Base-by-base conservation (phyloP, 2,329 filamentous ascomycete species). In the Alternaria consortialis region DNA sequence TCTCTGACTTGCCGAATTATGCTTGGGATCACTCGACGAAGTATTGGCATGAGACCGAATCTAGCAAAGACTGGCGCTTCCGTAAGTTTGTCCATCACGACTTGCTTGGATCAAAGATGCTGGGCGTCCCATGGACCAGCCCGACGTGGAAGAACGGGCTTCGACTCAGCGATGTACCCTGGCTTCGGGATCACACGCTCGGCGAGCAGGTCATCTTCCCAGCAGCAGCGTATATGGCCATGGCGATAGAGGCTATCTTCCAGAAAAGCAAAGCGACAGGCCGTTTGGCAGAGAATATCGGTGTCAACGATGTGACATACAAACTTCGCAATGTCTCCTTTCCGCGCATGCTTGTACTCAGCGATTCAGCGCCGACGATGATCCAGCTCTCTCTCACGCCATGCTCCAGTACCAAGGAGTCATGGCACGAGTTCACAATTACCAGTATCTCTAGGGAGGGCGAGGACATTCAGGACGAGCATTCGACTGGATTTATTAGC, bases 171-270 rank as follows among this genome's bases (percentile, higher is more conserved):
- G 74, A 83, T 27, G 60, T 77, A 0, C 78, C 80, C 0, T 86
- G 84, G 84, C 53, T 84, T 2, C 59, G 64, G 0, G 81, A 83
- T 40, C 82, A 86, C 63, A 73, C 40, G 8, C 53, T 77, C n/a
- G 47, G 39, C 6, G 59, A 59, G 20, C 58, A 62, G 0, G 52
- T 71, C 15, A 43, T 77, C 7, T 73, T 68, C 50, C 75, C 75
- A 13, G 37, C 13, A 12, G 59, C 62, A 3, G 55, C 31, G 12
- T 58, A 50, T n/a, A n/a, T 55, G 25, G 12, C 31, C 20, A 62
- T 62, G 50, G 64, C 47, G 6, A 36, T 40, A 8, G 59, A 62
- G 31, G 59, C 59, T 36, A 36, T 48, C 13, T 34, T 55, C n/a
- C 37, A 36, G 23, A 57, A 51, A 15, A 11, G 37, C 8, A 44